Evolutionary conservation across 768 basidiomycete genomes (phyloP).

Genomic region (Tricholoma sp.): DNA sequence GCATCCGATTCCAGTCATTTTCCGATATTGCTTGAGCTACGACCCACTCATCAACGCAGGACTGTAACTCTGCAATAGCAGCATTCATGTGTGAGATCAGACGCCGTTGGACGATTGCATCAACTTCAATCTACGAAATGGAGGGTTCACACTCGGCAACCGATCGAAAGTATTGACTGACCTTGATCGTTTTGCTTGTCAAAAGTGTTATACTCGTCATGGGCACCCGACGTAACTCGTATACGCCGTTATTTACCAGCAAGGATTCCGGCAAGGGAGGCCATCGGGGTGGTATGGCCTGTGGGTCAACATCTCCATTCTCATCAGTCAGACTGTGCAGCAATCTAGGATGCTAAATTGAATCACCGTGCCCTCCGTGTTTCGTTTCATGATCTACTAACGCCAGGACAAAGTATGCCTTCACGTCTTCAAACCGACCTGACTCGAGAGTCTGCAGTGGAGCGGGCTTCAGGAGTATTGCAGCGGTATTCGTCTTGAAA

Average conservation of each 20-base stretch:
- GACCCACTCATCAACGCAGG: conserved; percentile 54
- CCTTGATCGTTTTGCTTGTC: conserved; percentile 70
- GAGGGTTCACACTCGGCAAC: not conserved
- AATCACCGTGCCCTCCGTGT: conserved; percentile 45
- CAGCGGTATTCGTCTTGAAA: conserved; percentile 65
- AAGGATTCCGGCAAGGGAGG: conserved; percentile 52
- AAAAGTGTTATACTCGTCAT: conserved; percentile 74
- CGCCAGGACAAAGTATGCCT: conserved; percentile 65
- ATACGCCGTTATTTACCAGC: conserved; percentile 47
- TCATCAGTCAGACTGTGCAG: not conserved
- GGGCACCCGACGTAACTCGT: conserved; percentile 63
- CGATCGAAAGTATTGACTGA: conserved; percentile 16
- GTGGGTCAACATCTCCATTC: conserved; percentile 48
- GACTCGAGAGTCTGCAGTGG: conserved; percentile 39
- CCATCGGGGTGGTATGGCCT: conserved; percentile 72
- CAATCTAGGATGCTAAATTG: not conserved
- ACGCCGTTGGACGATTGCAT: conserved; percentile 62
- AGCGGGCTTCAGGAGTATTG: conserved; percentile 65
- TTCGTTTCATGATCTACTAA: conserved; percentile 65
- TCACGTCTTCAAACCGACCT: conserved; percentile 42
- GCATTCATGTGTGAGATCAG: conserved; percentile 59
- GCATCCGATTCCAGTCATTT: conserved; percentile 79
- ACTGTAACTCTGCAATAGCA: conserved; percentile 44
- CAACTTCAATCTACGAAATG: conserved; percentile 56
- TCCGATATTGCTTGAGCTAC: conserved; percentile 52